These are phyloP conservation scores for Dactylellina sp. DNA, from an alignment of 2,329 filamentous ascomycete species.

Conservation along the genomic window DNA sequence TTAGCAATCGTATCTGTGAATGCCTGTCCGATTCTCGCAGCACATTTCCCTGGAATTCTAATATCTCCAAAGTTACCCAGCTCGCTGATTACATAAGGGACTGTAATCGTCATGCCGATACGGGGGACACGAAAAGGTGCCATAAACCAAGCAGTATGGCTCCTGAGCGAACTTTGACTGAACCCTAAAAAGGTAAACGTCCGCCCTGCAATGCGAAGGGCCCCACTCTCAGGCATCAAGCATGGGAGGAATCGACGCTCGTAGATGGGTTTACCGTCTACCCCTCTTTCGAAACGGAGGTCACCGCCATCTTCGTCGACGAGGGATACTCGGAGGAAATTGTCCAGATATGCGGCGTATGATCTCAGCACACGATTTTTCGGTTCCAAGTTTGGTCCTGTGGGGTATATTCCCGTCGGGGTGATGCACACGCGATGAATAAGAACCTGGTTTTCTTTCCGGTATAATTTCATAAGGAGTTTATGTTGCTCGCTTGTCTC, in stretches of 20 bases:
- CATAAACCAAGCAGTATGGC: slow-evolving; percentile 77
- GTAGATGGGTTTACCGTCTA: slow-evolving; percentile 63
- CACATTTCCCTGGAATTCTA: slow-evolving; percentile 69
- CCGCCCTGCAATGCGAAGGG: slow-evolving; percentile 74
- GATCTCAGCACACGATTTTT: slow-evolving; percentile 79
- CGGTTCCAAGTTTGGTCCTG: slow-evolving; percentile 74
- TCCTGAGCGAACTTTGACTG: slow-evolving; percentile 80
- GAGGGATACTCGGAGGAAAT: slow-evolving; percentile 78
- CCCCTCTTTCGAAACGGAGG: slow-evolving; percentile 70
- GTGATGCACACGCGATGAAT: slow-evolving; percentile 72
- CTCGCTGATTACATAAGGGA: slow-evolving; percentile 65
- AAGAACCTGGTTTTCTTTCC: slow-evolving; percentile 65
- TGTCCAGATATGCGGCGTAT: slow-evolving; percentile 71
- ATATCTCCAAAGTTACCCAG: slow-evolving; percentile 70
- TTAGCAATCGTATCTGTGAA: slow-evolving; percentile 79
- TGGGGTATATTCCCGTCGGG: slow-evolving; percentile 70
- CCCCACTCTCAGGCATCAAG: slow-evolving; percentile 67
- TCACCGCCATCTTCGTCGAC: slow-evolving; percentile 78
- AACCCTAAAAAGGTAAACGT: slow-evolving; percentile 78
- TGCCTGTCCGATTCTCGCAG: slow-evolving; percentile 73
- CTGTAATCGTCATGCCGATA: slow-evolving; percentile 58
- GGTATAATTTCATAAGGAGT: slow-evolving; percentile 56
- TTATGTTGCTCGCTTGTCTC: slow-evolving; percentile 58
- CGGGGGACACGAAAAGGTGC: slow-evolving; percentile 65
- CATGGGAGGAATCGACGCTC: slow-evolving; percentile 69